Evolutionary conservation across 1,284 basidiomycete species (phyloP).

Genomic region (Flammula alnicola): DNA sequence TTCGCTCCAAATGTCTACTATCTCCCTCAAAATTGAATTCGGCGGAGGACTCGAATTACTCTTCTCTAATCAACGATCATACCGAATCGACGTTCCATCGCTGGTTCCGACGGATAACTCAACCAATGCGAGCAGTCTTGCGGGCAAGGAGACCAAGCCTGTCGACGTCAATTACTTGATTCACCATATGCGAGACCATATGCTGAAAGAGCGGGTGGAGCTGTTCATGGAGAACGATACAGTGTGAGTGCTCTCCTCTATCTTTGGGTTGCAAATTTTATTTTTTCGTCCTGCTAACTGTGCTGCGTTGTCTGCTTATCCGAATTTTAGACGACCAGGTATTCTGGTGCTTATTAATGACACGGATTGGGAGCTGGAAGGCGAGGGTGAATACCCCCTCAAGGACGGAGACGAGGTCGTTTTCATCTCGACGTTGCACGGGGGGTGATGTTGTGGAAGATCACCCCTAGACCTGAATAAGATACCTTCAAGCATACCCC

Average conservation of each 20-base stretch:
- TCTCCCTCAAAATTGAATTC: constrained; percentile 66
- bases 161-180: constrained; percentile 81
- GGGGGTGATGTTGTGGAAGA: no score
- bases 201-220: constrained; percentile 86
- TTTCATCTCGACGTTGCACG: constrained; percentile 96
- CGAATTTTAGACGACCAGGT: constrained; percentile 79
- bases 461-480: no score
- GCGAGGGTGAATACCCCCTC: constrained; percentile 87
- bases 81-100: constrained; percentile 65
- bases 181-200: constrained; percentile 75
- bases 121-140: constrained; percentile 21
- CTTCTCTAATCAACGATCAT: constrained; percentile 71
- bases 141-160: constrained; percentile 42
- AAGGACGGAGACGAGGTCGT: constrained; percentile 88
- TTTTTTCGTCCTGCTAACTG: constrained; percentile 2
- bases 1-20: constrained; percentile 23
- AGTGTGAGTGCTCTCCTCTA: constrained; percentile 65
- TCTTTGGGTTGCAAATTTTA: not conserved
- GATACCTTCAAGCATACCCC: no score
- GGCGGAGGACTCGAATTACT: constrained; percentile 84
- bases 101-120: constrained; percentile 41
- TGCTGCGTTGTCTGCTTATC: not conserved
- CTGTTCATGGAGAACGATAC: constrained; percentile 89
- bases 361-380: constrained; percentile 98
- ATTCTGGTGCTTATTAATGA: constrained; percentile 96